These are phyloP conservation scores for Lentinula sp. DNA, from an alignment of 768 basidiomycete genomes.

Conservation along the genomic window DNA sequence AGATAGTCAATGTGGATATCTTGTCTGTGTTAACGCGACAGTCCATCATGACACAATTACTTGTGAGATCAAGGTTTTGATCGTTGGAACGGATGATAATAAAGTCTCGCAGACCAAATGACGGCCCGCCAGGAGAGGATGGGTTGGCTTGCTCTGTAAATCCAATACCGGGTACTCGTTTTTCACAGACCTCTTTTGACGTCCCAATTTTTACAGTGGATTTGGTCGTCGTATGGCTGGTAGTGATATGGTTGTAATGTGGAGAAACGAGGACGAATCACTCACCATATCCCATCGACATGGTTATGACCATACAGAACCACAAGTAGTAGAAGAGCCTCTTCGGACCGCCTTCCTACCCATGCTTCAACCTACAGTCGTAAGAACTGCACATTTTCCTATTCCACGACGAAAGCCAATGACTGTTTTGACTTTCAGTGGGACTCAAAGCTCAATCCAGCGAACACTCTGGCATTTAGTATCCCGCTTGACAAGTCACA, in stretches of 20 bases:
- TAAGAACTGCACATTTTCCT: constrained; percentile 11
- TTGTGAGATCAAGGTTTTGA: constrained; percentile 28
- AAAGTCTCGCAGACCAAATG: constrained; percentile 34
- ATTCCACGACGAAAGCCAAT: neutral
- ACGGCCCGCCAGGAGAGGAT: constrained; percentile 30
- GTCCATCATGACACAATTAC: constrained; percentile 33
- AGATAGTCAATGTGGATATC: constrained; percentile 35
- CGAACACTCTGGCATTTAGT: constrained; percentile 33
- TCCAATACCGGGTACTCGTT: neutral
- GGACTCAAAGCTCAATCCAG: constrained; percentile 20
- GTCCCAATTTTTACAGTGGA: constrained; percentile 25
- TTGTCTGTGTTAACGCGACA: constrained; percentile 44
- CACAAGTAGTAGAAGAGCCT: constrained; percentile 35
- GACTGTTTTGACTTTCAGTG: neutral
- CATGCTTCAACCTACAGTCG: constrained; percentile 27
- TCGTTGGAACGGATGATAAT: neutral
- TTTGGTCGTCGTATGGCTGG: constrained; percentile 45
- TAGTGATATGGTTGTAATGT: constrained; percentile 52
- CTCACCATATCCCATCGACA: constrained; percentile 55
- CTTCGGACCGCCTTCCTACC: constrained; percentile 37
- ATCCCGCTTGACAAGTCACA: constrained; percentile 32
- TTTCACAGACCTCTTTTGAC: neutral
- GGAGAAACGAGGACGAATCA: constrained; percentile 43
- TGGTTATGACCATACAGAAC: constrained; percentile 39
- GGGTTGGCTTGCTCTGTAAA: constrained; percentile 51